Evolutionary conservation across 2,329 filamentous ascomycete species (phyloP).

Genomic region (Arthrobotrys iridis): DNA sequence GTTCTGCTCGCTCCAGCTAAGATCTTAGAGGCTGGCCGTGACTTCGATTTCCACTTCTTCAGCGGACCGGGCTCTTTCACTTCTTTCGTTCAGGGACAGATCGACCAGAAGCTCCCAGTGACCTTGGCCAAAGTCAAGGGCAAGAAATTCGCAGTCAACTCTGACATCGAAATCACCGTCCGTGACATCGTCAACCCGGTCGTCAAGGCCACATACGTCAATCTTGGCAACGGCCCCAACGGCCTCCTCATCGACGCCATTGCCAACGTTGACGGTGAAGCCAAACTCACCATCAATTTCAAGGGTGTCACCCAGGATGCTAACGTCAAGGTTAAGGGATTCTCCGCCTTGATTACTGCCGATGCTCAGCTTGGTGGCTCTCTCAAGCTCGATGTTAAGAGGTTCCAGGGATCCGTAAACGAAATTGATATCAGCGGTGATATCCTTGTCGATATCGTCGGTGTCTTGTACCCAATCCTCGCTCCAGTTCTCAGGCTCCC

Average conservation of each 20-base stretch:
- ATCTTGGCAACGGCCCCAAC: conserved; percentile 6
- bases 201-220: conserved; percentile 38
- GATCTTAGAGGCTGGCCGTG: conserved; percentile 45
- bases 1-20: conserved; percentile 47
- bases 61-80: conserved; percentile 31
- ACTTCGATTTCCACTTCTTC: conserved; percentile 48
- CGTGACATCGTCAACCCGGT: conserved; percentile 18
- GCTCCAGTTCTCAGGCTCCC: conserved; percentile 46
- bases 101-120: conserved; percentile 34
- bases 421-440: conserved; percentile 35
- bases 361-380: conserved; percentile 19
- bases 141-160: conserved; percentile 13
- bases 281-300: conserved; percentile 8
- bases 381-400: conserved; percentile 13
- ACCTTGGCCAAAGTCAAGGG: conserved; percentile 14
- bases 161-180: conserved; percentile 26
- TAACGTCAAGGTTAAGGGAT: conserved; percentile 26
- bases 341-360: conserved; percentile 18
- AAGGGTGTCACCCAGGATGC: conserved; percentile 28
- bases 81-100: conserved; percentile 27
- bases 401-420: conserved; percentile 18
- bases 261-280: conserved; percentile 24
- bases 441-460: conserved; percentile 30
- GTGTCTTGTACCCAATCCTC: conserved; percentile 33
- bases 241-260: conserved; percentile 29